Evolutionary conservation across 2,329 filamentous ascomycete species (phyloP), one percentile per base, ranked within the genome.

Genomic region (Aspergillus arachidicola): DNA sequence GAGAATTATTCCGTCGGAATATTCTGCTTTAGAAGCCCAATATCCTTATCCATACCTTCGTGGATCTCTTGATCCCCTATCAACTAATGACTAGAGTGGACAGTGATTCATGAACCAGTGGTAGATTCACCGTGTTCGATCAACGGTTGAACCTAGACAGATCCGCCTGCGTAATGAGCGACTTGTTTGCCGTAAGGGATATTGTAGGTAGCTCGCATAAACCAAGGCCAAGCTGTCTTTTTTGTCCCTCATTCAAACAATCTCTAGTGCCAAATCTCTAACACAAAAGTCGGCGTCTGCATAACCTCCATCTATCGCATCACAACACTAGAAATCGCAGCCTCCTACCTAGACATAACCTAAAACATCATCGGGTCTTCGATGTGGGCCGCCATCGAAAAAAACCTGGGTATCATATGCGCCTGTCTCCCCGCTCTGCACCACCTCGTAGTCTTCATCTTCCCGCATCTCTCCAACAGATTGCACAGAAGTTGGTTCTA

Each of bases 321-420:
- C 51, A 69, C 62, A 30, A 67, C 64, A 51, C 57, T 62, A 45
- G 41, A 60, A 32, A 63, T 72, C 53, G 69, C 68, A 19, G 63
- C 66, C 28, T 68, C 65, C 34, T 50, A 66, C 36, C 45, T 59
- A 32, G 72, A 72, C 62, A 65, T 64, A 30, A 69, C 70, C 11
- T 71, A 66, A 48, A 75, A 74, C 23, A 72, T 68, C 28, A 67
- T 77, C 51, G 61, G 64, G 12, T 73, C 75, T 19, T 76, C 77
- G 9, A 73, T 75, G 23, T 80, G 77, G 77, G 77, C 76, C 4
- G 71, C 74, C 12, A 71, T 79, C 46, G 78, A 80, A 67, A 70
- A 70, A 19, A 75, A 77, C 57, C 66, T 75, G 12, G 77, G 69
- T 6, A 74, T 80, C 28, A 75, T 79, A 38, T 79, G 76, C 61